Evolutionary conservation across 2,329 filamentous ascomycete genomes (phyloP).

Genomic region (Fusarium bactridioides): DNA sequence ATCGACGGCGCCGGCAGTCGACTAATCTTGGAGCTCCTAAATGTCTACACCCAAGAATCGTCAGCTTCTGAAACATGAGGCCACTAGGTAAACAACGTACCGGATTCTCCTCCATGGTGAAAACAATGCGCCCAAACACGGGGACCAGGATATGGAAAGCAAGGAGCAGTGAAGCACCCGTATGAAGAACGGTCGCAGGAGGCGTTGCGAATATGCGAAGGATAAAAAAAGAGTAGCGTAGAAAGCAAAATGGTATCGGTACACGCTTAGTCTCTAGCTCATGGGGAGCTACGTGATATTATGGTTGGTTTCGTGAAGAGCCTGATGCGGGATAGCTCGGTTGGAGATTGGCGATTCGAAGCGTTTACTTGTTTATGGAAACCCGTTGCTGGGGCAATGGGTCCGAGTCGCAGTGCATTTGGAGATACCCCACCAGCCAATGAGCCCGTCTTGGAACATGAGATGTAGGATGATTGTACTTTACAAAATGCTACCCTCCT

Average conservation of each 20-base stretch:
- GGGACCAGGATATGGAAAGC: constrained; percentile 44
- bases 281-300: constrained; percentile 38
- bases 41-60: constrained; percentile 30
- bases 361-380: constrained; percentile 38
- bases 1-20: constrained; percentile 43
- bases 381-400: constrained; percentile 31
- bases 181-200: constrained; percentile 33
- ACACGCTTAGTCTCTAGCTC: constrained; percentile 8
- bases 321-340: constrained; percentile 36
- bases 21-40: constrained; percentile 45
- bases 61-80: not conserved
- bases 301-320: constrained; percentile 29
- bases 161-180: constrained; percentile 49
- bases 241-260: constrained; percentile 8
- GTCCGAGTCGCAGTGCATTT: not conserved
- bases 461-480: not conserved
- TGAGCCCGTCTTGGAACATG: not conserved
- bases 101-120: constrained; percentile 47
- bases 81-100: constrained; percentile 30
- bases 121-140: constrained; percentile 28
- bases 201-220: constrained; percentile 34
- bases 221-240: not conserved
- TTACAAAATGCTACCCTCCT: not conserved
- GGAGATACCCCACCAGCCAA: constrained; percentile 7
- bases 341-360: constrained; percentile 39